A percentile compares a stretch with the other conserved stretches of the same genome.
Evolutionary conservation across 73 alveolate genomes (phyloP).

Genomic region (Paramecium octaurelia): DNA sequence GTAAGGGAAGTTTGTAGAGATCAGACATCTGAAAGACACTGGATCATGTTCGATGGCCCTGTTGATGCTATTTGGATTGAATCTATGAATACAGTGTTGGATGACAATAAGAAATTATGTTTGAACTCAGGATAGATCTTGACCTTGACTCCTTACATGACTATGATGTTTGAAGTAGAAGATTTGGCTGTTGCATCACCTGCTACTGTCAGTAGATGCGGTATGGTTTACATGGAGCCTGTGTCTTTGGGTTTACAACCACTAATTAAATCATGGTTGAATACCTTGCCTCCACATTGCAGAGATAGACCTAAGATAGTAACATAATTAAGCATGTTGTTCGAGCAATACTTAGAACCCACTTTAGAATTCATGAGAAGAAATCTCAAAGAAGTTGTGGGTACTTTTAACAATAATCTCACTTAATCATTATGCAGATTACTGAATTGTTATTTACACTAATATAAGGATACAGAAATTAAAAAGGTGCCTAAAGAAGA

Average conservation of each 20-base stretch:
- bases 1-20: slow-evolving; percentile 68
- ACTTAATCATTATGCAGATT: slow-evolving; percentile 54
- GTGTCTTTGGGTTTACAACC: slow-evolving; percentile 30
- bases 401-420: slow-evolving; percentile 67
- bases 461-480: slow-evolving; percentile 84
- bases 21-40: slow-evolving; percentile 67
- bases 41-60: slow-evolving; percentile 98
- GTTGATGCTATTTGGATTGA: slow-evolving; percentile 99
- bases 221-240: slow-evolving; percentile 92
- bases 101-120: slow-evolving; percentile 95
- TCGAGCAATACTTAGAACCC: slow-evolving; percentile 83
- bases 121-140: slow-evolving; percentile 80
- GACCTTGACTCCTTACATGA: slow-evolving; percentile 88
- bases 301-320: slow-evolving; percentile 33
- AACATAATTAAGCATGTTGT: slow-evolving; percentile 69
- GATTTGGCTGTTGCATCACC: slow-evolving; percentile 94
- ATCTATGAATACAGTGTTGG: slow-evolving; percentile 96
- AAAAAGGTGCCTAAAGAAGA: slow-evolving; percentile 90
- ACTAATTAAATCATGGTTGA: slow-evolving; percentile 24
- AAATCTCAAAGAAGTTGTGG: slow-evolving; percentile 79
- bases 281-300: background rate
- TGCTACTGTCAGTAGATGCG: slow-evolving; percentile 96
- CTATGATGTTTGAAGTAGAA: slow-evolving; percentile 96
- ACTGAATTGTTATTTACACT: slow-evolving; percentile 88
- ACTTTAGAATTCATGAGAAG: slow-evolving; percentile 73